Evolutionary conservation across 1,139 yeast species (phyloP).

Genomic region (Geotrichum bryndzae): DNA sequence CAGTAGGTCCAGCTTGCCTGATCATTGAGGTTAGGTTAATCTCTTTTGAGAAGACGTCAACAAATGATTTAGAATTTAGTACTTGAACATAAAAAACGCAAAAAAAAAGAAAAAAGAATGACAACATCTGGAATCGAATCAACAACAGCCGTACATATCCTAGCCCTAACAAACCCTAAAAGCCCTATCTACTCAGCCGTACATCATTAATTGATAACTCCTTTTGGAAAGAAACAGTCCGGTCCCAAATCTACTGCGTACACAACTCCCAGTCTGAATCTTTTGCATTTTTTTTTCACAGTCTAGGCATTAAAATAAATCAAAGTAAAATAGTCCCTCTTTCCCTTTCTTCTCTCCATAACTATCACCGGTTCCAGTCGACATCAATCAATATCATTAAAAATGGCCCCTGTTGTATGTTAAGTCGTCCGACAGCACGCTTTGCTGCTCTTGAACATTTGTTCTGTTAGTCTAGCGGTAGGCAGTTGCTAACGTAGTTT

Average conservation of each 20-base stretch:
- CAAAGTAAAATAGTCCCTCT: neutral
- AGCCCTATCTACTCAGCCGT: neutral
- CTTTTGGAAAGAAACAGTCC: neutral
- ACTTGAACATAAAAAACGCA: neutral
- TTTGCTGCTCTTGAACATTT: conserved; percentile 25
- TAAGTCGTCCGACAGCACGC: conserved; percentile 24
- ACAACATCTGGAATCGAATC: neutral
- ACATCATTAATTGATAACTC: no score
- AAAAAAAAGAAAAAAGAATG: neutral
- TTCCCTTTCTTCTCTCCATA: neutral
- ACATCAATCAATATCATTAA: conserved; percentile 22
- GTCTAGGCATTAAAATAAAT: neutral
- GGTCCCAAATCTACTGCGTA: neutral
- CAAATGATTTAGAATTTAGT: neutral
- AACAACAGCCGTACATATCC: neutral
- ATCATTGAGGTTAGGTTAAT: neutral
- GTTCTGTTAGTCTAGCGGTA: conserved; percentile 36
- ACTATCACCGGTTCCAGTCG: conserved; percentile 5
- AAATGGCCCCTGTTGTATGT: conserved; percentile 92
- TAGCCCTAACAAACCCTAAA: neutral
- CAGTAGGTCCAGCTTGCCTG: neutral
- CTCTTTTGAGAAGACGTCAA: neutral
- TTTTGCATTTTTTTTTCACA: neutral
- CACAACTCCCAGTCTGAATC: neutral
- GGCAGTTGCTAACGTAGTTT: conserved; percentile 39